Base-by-base conservation (phyloP, 2,329 filamentous ascomycete species). In the Diplodia sapinea region DNA sequence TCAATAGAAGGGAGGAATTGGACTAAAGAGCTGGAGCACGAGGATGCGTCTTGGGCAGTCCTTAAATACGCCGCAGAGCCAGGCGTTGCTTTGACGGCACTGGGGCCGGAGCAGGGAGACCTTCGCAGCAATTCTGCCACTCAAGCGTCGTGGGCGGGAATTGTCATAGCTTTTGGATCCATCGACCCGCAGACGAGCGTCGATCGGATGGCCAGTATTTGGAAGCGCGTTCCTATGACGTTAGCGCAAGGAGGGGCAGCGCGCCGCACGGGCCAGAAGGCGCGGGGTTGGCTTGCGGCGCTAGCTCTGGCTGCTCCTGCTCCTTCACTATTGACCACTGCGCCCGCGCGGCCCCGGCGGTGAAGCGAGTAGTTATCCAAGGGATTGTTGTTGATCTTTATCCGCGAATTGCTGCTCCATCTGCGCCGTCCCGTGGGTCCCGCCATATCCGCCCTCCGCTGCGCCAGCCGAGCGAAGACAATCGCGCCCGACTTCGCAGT, bases 161-260 rank as follows among this genome's bases (percentile, higher is more conserved):
- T 26, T 26, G 26, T 26, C 26, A 26, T 26, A 26, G 26, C 43
- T 63, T 38, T 29, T 63, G 43, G 47, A 63, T 63, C 59, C 59
- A 51, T 36, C 31, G 59, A 63, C 59, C 29, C 59, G 47, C 59
- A 63, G 59, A 38, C 43, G n/a, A 31, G 13, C 31, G 40, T 29
- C 59, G 59, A 63, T 63, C 59, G 20, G 15, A 43, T 33, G 31
- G 31, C 31, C 31, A 33, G 31, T 33, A 33, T 33, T 33, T 51
- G 15, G 59, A 23, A 26, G n/a, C 23, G n/a, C 23, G 36, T 38
- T 47, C 61, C 49, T 51, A 64, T 64, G 61, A 64, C 61, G 61
- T 64, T 64, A 40, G 47, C 57, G 40, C 26, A 4, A 61, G 57
- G 57, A 61, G 57, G 57, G 57, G 57, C 57, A 61, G 15, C 4